Conservation (phyloP, 805 yeast genomes). For the Candida chilensis region DNA sequence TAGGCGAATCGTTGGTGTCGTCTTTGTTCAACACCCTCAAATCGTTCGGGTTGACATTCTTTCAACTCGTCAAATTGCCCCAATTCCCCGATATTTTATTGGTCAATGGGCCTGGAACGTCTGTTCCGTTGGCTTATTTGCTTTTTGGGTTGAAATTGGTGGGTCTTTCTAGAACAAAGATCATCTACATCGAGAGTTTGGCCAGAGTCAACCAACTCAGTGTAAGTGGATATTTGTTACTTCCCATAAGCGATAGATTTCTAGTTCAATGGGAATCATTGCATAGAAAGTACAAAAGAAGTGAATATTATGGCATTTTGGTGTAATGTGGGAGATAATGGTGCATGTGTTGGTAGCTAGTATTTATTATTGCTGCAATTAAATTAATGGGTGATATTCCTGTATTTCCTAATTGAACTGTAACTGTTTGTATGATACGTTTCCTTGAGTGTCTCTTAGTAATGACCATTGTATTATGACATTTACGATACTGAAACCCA, state of each 20-base stretch:
- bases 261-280: constrained; percentile 85
- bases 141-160: constrained; percentile 40
- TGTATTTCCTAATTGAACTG: too few relatives aligned
- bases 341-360: too few relatives aligned
- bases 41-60: constrained; percentile 21
- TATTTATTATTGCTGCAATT: too few relatives aligned
- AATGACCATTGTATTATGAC: too few relatives aligned
- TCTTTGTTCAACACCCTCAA: constrained; percentile 34
- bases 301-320: constrained; percentile 73
- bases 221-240: constrained; percentile 62
- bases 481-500: too few relatives aligned
- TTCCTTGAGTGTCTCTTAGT: too few relatives aligned
- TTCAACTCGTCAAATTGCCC: constrained; percentile 14
- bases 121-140: constrained; percentile 58
- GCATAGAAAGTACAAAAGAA: constrained; percentile 37
- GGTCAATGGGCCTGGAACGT: constrained; percentile 78
- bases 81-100: constrained; percentile 31
- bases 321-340: constrained; percentile 31
- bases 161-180: constrained; percentile 39
- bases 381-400: too few relatives aligned
- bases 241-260: constrained; percentile 68
- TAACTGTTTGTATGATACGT: too few relatives aligned
- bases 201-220: constrained; percentile 77
- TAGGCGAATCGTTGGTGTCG: constrained; percentile 43
- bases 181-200: constrained; percentile 77